These are phyloP conservation scores for Trichoderma gamsii DNA, from an alignment of 495 filamentous ascomycete genomes.

Conservation along the genomic window DNA sequence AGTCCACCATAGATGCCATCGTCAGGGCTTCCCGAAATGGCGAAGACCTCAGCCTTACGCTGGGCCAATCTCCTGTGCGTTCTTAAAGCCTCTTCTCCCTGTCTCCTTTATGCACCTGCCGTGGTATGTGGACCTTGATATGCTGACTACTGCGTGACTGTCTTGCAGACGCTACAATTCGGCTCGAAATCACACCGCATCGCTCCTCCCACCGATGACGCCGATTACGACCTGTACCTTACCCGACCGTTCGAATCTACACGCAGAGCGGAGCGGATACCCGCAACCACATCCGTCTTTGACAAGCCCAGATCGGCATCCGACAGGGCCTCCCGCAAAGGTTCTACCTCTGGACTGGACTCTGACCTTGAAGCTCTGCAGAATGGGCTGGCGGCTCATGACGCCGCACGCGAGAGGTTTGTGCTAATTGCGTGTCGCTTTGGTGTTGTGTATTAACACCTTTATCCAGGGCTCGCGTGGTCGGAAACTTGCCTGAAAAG, in stretches of 20 bases:
- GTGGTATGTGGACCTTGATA: not conserved
- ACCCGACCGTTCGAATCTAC: constrained; percentile 28
- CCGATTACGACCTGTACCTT: constrained; percentile 40
- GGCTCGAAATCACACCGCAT: constrained; percentile 34
- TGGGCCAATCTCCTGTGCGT: constrained; percentile 44
- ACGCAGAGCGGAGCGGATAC: constrained; percentile 28
- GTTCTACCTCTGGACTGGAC: constrained; percentile 20
- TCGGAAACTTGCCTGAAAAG: constrained; percentile 4
- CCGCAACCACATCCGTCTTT: constrained; percentile 38
- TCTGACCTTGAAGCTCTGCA: constrained; percentile 20
- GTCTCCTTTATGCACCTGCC: not conserved
- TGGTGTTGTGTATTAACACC: constrained; percentile 11
- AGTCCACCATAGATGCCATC: constrained; percentile 63
- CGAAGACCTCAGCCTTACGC: constrained; percentile 2
- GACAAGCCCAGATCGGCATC: constrained; percentile 21
- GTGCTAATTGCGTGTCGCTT: constrained; percentile 1
- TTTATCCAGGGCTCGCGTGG: not conserved
- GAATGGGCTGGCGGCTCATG: not conserved
- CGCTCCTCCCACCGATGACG: constrained; percentile 28
- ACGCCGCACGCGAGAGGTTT: constrained; percentile 3
- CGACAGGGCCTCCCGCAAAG: constrained; percentile 16
- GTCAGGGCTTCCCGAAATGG: constrained; percentile 36
- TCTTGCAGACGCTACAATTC: constrained; percentile 34
- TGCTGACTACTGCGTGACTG: not conserved
- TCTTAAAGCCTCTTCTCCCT: constrained; percentile 18